phyloP scores from a whole-genome alignment of 306 rosid genomes.

The Abrus precatorius region DNA sequence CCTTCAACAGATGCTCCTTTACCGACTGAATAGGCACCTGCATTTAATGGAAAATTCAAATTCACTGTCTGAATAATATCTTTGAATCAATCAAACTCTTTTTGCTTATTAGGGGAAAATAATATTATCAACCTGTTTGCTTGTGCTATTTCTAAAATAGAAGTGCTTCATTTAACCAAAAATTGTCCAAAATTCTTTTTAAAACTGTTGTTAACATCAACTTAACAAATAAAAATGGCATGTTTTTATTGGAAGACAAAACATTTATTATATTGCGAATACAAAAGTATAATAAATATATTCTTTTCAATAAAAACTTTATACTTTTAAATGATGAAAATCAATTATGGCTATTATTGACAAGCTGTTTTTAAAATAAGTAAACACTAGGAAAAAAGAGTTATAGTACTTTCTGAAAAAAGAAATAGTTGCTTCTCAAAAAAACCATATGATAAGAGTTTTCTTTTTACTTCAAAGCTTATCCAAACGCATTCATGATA shows the following conservation, averaged over 20 bases:
- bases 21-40: constrained; percentile 88
- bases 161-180: not conserved
- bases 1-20: constrained; percentile 78
- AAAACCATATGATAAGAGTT: not conserved
- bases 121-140: not conserved
- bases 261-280: no score
- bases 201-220: no score
- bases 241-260: no score
- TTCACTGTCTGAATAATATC: constrained; percentile 7
- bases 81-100: not conserved
- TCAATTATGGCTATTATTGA: no score
- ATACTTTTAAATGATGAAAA: no score
- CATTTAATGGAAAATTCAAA: constrained; percentile 31
- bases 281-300: no score
- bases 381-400: not conserved
- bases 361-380: not conserved
- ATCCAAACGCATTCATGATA: not conserved
- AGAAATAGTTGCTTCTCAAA: not conserved
- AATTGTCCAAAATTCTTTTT: not conserved
- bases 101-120: not conserved
- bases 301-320: no score
- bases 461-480: not conserved
- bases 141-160: not conserved
- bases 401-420: not conserved
- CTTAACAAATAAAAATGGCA: no score